Evolutionary conservation across 148 eudicot genomes (phyloP), one percentile per base, ranked within the genome.

Genomic region (Polygonum maritimum): DNA sequence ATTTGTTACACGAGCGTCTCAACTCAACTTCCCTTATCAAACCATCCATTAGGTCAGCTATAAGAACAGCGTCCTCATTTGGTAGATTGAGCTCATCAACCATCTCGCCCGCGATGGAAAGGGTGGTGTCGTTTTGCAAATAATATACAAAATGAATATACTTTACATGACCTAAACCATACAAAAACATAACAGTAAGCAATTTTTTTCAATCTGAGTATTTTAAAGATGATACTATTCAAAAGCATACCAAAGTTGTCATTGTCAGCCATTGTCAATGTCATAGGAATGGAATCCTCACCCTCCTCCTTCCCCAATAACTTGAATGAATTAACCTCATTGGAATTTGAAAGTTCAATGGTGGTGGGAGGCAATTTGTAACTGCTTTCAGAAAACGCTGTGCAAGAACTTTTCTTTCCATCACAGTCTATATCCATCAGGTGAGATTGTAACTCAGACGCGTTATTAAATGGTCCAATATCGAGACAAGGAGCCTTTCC

Each of bases 91-190:
- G 87, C 79, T 87, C 83, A 47, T 90, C 85, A 74, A 85, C 90
- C 97, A 92, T 92, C 87, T 92, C 97, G 73, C 79, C 39, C 18
- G 89, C 89, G 19, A 92, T 84, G 52, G 88, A 84, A 39, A 76
- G 41, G 47, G 85, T 84, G 16, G 97, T 90, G 79, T 92, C 95
- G 18, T 74, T 63, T 74, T 79, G 72, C 19, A 85, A 83, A 78
- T 86, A 84, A 80, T 86, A 90, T 36, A 19, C 5, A 74, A 92
- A 92, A 76, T 92, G 89, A n/a, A 90, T 77, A 58, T 89, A 73
- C 41, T 65, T 76, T 2, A 60, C 75, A 36, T 58, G 77, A 78
- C 92, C 97, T 91, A 87, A 74, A 75, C 31, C 31, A 49, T 73
- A 40, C 47, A 14, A 75, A 22, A 54, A 14, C 36, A 76, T 19